phyloP scores from a whole-genome alignment of 179 eudicot species.

The Drosera spatulata region DNA sequence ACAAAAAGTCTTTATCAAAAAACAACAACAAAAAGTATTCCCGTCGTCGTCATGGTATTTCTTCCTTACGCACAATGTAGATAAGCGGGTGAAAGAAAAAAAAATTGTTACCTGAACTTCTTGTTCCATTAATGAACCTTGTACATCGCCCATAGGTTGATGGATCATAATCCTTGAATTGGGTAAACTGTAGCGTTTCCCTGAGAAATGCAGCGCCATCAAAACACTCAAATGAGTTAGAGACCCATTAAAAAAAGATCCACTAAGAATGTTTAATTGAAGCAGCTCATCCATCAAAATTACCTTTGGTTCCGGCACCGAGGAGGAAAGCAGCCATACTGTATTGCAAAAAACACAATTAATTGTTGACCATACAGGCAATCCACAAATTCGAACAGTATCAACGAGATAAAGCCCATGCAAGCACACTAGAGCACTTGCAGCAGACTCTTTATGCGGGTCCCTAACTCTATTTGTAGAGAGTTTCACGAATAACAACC shows the following conservation, averaged over 20 bases:
- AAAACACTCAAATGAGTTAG: background rate
- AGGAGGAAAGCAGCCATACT: slow-evolving; percentile 97
- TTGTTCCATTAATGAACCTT: slow-evolving; percentile 74
- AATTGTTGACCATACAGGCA: too few species aligned
- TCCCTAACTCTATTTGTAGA: too few species aligned
- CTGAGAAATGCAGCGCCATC: slow-evolving; percentile 16
- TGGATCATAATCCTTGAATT: slow-evolving; percentile 99
- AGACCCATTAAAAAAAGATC: background rate
- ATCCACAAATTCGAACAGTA: background rate
- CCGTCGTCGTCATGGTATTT: too few species aligned
- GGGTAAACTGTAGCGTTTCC: slow-evolving; percentile 89
- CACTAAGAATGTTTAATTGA: background rate
- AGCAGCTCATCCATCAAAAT: background rate
- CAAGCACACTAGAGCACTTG: too few species aligned
- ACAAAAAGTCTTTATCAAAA: too few species aligned
- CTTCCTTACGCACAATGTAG: too few species aligned
- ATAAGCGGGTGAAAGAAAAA: too few species aligned
- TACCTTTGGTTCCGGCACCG: slow-evolving; percentile 91
- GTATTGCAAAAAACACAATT: slow-evolving; percentile 18
- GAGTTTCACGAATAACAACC: too few species aligned
- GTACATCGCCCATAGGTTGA: slow-evolving; percentile 96
- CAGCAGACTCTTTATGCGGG: too few species aligned
- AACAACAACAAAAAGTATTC: too few species aligned
- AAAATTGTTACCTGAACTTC: slow-evolving; percentile 94
- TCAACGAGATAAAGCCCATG: too few species aligned